A percentile compares a stretch with the other conserved stretches of the same genome.
Evolutionary conservation across 202 grass and related monocot species (phyloP).

Genomic region (Musa balbisiana): DNA sequence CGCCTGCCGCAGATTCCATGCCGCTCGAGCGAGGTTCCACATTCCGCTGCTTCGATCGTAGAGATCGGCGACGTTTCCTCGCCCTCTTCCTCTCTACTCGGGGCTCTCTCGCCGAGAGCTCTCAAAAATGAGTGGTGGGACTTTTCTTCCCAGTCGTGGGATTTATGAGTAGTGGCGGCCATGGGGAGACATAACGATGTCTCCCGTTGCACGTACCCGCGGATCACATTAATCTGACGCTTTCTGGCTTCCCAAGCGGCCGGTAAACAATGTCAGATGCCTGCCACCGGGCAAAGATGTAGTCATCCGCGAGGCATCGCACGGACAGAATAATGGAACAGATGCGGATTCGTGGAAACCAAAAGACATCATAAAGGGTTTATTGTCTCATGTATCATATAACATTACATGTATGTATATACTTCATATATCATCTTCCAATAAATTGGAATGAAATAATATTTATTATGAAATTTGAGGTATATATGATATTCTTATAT

Average conservation of each 20-base stretch:
- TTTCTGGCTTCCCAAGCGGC: not conserved
- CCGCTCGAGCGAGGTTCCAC: conserved; percentile 18
- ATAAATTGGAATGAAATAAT: no score
- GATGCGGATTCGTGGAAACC: not conserved
- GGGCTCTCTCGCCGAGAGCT: not conserved
- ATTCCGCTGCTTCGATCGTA: not conserved
- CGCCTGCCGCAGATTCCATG: conserved; percentile 50
- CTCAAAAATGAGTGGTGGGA: not conserved
- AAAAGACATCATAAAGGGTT: no score
- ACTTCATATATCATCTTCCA: no score
- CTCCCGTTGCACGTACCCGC: not conserved
- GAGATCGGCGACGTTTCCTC: not conserved
- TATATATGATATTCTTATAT: no score
- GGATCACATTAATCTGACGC: not conserved
- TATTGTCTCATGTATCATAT: no score
- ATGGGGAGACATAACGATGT: not conserved
- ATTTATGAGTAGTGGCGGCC: not conserved
- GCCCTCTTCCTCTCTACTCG: not conserved
- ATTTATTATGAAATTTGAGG: no score
- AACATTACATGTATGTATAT: no score
- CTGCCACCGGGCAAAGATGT: not conserved
- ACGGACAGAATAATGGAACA: not conserved
- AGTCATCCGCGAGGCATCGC: not conserved
- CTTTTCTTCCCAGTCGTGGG: no score
- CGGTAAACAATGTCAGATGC: not conserved